phyloP scores from a whole-genome alignment of 2,329 filamentous ascomycete species.

The Tympanopsis confertula region DNA sequence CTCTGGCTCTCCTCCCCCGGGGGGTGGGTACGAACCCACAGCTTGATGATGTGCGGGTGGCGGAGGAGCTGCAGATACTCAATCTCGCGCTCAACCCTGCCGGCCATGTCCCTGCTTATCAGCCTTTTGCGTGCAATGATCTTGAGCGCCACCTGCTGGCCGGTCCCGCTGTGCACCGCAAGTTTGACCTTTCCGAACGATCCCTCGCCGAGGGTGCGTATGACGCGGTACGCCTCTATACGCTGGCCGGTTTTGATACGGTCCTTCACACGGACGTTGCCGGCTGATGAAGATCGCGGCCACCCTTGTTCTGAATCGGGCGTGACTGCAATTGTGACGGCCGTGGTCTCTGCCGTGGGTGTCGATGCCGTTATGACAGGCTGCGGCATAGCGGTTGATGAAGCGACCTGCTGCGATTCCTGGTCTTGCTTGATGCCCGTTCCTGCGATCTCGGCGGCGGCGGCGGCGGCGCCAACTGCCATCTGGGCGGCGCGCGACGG shows the following conservation, averaged over 20 bases:
- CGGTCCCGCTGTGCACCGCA: slow-evolving; percentile 80
- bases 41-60: slow-evolving; percentile 97
- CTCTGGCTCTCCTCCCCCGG: slow-evolving; percentile 3
- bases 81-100: slow-evolving; percentile 92
- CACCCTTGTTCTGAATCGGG: slow-evolving; percentile 20
- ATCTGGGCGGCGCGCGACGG: slow-evolving; percentile 15
- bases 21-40: no score
- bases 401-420: not conserved
- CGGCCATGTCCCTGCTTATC: slow-evolving; percentile 94
- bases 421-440: not conserved
- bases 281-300: slow-evolving; percentile 1
- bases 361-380: not conserved
- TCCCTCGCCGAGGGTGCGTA: slow-evolving; percentile 85
- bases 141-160: slow-evolving; percentile 93
- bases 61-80: slow-evolving; percentile 91
- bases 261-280: slow-evolving; percentile 25
- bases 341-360: slow-evolving; percentile 1
- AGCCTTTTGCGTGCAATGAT: slow-evolving; percentile 95
- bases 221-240: slow-evolving; percentile 81
- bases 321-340: slow-evolving; percentile 16
- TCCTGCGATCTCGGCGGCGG: not conserved
- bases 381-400: not conserved
- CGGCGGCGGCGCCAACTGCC: slow-evolving; percentile 3
- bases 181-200: slow-evolving; percentile 99
- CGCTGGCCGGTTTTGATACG: slow-evolving; percentile 69